Conservation (phyloP, 2,329 filamentous ascomycete species). For the Xylariomycetidae sp. region DNA sequence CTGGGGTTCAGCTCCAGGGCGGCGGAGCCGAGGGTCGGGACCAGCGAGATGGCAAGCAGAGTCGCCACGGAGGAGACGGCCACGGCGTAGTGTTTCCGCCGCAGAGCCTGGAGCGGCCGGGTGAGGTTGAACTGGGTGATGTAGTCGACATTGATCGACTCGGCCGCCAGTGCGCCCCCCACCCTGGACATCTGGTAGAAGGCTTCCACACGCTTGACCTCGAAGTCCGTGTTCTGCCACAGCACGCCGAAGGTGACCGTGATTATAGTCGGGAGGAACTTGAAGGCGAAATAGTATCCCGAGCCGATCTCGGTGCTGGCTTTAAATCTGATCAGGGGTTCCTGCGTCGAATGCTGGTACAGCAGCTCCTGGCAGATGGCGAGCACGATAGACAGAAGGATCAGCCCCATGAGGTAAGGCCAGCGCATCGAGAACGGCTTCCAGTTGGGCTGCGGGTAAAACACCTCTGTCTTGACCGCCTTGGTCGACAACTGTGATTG, state of each 20-base stretch:
- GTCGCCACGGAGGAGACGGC: slow-evolving; percentile 61
- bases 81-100: slow-evolving; percentile 63
- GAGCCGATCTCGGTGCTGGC: slow-evolving; percentile 46
- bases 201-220: slow-evolving; percentile 62
- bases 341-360: slow-evolving; percentile 42
- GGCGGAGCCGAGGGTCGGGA: slow-evolving; percentile 64
- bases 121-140: slow-evolving; percentile 63
- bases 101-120: slow-evolving; percentile 58
- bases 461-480: slow-evolving; percentile 42
- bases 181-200: slow-evolving; percentile 61
- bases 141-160: slow-evolving; percentile 71
- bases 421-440: slow-evolving; percentile 61
- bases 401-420: slow-evolving; percentile 52
- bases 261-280: slow-evolving; percentile 58
- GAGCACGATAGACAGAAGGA: slow-evolving; percentile 49
- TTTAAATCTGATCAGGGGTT: slow-evolving; percentile 46
- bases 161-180: slow-evolving; percentile 55
- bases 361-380: slow-evolving; percentile 50
- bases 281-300: slow-evolving; percentile 55
- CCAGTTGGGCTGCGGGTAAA: slow-evolving; percentile 62
- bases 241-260: slow-evolving; percentile 59
- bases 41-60: slow-evolving; percentile 61
- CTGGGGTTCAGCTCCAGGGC: slow-evolving; percentile 54
- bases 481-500: slow-evolving; percentile 34
- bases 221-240: slow-evolving; percentile 63